Percentiles rank a stretch among this genome's conserved stretches.
phyloP scores from a whole-genome alignment of 2,329 filamentous ascomycete genomes.

The Magnaporthales sp. region DNA sequence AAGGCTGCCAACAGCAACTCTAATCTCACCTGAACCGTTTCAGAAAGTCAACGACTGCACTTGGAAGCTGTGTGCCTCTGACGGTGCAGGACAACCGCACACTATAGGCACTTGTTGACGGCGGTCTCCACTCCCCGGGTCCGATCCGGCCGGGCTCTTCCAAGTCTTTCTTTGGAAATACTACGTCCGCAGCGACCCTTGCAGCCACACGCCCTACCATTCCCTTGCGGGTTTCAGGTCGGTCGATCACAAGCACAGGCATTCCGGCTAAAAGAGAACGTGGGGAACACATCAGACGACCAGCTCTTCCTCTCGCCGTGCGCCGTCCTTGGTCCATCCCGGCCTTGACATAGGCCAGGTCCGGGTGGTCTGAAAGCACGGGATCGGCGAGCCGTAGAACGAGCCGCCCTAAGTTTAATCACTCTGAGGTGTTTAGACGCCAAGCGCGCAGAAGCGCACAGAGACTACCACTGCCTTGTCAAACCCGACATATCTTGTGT shows the following conservation, averaged over 20 bases:
- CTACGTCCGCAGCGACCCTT: not conserved
- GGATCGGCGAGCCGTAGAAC: not conserved
- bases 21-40: not conserved
- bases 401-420: not conserved
- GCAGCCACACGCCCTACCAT: not conserved
- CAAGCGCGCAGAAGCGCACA: not conserved
- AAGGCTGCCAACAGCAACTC: not conserved
- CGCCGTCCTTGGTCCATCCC: not conserved
- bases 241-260: not conserved
- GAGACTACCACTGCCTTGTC: not conserved
- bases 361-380: not conserved
- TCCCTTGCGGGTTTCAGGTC: not conserved
- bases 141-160: not conserved
- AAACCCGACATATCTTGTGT: not conserved
- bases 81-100: not conserved
- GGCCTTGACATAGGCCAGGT: not conserved
- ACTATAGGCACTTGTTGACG: not conserved
- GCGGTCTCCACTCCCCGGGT: not conserved
- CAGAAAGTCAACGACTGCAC: not conserved
- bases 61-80: not conserved
- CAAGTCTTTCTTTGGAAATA: not conserved
- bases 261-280: not conserved
- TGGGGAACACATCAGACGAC: not conserved
- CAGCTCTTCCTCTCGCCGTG: not conserved
- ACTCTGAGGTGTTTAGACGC: not conserved